Evolutionary conservation across 2,329 filamentous ascomycete species (phyloP).

Genomic region (Hypomyces perniciosus): DNA sequence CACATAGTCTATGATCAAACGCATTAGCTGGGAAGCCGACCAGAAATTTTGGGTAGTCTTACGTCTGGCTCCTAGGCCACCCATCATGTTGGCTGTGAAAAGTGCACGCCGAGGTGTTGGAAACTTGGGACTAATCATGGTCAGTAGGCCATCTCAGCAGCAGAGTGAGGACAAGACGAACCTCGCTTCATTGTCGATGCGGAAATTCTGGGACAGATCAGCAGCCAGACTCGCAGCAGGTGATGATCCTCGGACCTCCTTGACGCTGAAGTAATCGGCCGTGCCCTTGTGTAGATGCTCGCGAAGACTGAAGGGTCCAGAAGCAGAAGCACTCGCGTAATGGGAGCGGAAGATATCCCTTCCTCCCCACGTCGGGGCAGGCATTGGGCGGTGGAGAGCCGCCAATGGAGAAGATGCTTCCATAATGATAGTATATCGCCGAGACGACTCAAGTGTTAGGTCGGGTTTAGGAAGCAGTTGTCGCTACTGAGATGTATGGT

Average conservation of each 20-base stretch:
- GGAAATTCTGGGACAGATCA: slow-evolving; percentile 94
- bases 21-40: background rate
- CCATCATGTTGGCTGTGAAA: slow-evolving; percentile 34
- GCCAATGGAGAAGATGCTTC: slow-evolving; percentile 91
- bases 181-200: slow-evolving; percentile 80
- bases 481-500: slow-evolving; percentile 22
- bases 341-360: slow-evolving; percentile 49
- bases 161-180: slow-evolving; percentile 37
- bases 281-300: slow-evolving; percentile 58
- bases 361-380: slow-evolving; percentile 52
- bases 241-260: slow-evolving; percentile 75
- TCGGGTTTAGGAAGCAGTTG: slow-evolving; percentile 9
- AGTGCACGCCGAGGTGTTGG: slow-evolving; percentile 36
- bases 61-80: slow-evolving; percentile 32
- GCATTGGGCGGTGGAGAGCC: slow-evolving; percentile 74
- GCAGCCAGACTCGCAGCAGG: slow-evolving; percentile 86
- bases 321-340: slow-evolving; percentile 43
- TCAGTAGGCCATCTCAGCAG: slow-evolving; percentile 6
- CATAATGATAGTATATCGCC: slow-evolving; percentile 47
- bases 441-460: background rate
- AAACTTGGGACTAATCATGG: slow-evolving; percentile 31
- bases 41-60: slow-evolving; percentile 12
- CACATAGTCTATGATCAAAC: slow-evolving; percentile 53
- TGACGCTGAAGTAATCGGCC: slow-evolving; percentile 76
- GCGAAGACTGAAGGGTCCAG: slow-evolving; percentile 70